Evolutionary conservation across 768 basidiomycete species (phyloP), one percentile per base, ranked within the genome.

Genomic region (Boletus rubropictus): DNA sequence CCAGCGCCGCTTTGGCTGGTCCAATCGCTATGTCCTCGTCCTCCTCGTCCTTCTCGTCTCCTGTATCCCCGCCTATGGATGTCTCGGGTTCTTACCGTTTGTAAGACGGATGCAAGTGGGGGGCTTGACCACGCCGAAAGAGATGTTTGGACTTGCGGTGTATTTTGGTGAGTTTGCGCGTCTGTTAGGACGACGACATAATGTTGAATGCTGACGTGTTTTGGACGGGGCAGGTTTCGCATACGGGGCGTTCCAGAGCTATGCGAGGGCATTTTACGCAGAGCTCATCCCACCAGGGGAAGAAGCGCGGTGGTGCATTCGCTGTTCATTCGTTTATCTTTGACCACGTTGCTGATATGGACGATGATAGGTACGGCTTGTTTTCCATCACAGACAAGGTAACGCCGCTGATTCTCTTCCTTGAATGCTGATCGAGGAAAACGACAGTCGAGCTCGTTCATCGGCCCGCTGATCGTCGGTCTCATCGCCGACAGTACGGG

Each of bases 321-420:
- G 0, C 7, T 4, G 4, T 14, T 9, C 3, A 15, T 32, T n/a
- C 7, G 12, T 18, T 7, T 9, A 10, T n/a, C 5, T 15, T 43
- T 35, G 17, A 28, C 17, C 15, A 10, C 22, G 18, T 9, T 10
- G 21, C 8, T 38, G 15, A 49, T 21, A 36, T 32, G 36, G 22
- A 4, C 7, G 2, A n/a, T n/a, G n/a, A 2, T 22, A 74, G 74
- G 74, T 83, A 85, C 52, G 86, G 81, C 2, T 67, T 97, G 28
- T 96, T 86, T 66, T 86, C 86, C 14, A 92, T 97, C 55, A 95
- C 92, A 0, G 89, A 91, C 69, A 90, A 92, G 73, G 87, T 82
- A 21, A 20, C 17, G 43, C n/a, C 6, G 25, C 18, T n/a, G 8
- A 3, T 25, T 3, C 14, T 14, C 6, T 40, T 21, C 20, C 5